Conservation (phyloP, 2,329 filamentous ascomycete genomes). For the Microsporum ferrugineum region DNA sequence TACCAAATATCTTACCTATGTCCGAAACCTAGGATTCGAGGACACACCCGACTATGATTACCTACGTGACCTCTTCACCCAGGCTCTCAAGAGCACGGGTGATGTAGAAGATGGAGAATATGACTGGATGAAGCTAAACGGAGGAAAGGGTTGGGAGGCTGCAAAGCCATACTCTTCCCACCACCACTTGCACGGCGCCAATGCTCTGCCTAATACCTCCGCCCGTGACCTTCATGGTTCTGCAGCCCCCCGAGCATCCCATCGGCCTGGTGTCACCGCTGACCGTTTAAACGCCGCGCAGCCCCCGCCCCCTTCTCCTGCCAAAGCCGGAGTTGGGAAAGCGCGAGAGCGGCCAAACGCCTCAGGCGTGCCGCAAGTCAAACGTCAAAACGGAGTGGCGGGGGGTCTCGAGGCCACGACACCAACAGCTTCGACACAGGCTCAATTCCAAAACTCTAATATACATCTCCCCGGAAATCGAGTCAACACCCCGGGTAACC, state of each 20-base stretch:
- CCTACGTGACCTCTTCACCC: constrained; percentile 88
- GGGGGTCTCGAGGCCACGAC: constrained; percentile 57
- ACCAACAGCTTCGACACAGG: constrained; percentile 81
- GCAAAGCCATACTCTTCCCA: constrained; percentile 59
- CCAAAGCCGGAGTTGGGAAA: constrained; percentile 65
- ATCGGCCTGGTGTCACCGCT: constrained; percentile 56
- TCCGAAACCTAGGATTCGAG: constrained; percentile 95
- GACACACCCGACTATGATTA: constrained; percentile 98
- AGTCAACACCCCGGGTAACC: constrained; percentile 46
- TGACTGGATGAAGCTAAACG: constrained; percentile 98
- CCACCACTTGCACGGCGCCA: constrained; percentile 60
- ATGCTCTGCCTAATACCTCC: constrained; percentile 66
- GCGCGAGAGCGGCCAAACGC: constrained; percentile 62
- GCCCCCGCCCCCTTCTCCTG: constrained; percentile 76
- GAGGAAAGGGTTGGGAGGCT: constrained; percentile 82
- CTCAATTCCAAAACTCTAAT: constrained; percentile 92
- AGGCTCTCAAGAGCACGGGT: constrained; percentile 85
- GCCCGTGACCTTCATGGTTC: constrained; percentile 71
- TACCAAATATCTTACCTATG: constrained; percentile 93
- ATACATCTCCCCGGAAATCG: constrained; percentile 60
- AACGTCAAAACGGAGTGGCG: constrained; percentile 54
- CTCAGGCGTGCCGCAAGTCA: constrained; percentile 59
- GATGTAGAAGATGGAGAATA: constrained; percentile 97
- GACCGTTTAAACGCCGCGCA: constrained; percentile 90
- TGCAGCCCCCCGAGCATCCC: constrained; percentile 49